These are phyloP conservation scores for Didymella arachidicola DNA, from an alignment of 2,329 filamentous ascomycete genomes.

Conservation along the genomic window DNA sequence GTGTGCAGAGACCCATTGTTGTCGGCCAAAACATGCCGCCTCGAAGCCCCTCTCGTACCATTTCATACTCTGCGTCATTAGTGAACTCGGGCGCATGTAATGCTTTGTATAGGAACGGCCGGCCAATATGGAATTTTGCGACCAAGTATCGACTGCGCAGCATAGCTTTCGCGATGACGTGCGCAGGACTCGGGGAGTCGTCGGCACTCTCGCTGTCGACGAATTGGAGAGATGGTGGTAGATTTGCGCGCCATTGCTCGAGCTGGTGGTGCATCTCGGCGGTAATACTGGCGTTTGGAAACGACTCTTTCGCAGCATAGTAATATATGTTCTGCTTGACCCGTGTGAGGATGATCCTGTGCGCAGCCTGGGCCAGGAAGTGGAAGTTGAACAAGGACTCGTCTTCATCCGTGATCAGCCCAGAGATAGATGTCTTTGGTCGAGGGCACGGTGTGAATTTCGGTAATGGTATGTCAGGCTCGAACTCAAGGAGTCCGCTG, in stretches of 20 bases:
- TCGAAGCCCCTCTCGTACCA: conserved; percentile 39
- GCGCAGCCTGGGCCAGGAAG: conserved; percentile 64
- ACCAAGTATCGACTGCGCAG: conserved; percentile 50
- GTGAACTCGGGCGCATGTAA: conserved; percentile 42
- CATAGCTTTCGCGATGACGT: conserved; percentile 51
- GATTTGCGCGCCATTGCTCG: conserved; percentile 62
- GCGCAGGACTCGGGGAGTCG: conserved; percentile 44
- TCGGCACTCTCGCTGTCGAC: conserved; percentile 45
- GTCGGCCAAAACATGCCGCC: conserved; percentile 51
- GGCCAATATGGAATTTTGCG: conserved; percentile 50
- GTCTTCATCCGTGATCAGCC: conserved; percentile 54
- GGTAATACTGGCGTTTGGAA: conserved; percentile 58
- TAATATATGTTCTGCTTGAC: conserved; percentile 61
- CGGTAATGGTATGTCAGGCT: conserved; percentile 62
- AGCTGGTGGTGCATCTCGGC: conserved; percentile 63
- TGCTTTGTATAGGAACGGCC: conserved; percentile 51
- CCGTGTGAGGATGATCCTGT: conserved; percentile 63
- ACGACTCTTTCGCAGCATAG: conserved; percentile 53
- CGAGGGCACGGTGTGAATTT: conserved; percentile 59
- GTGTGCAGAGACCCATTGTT: conserved; percentile 47
- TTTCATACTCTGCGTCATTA: conserved; percentile 44
- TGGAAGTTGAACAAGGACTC: conserved; percentile 65
- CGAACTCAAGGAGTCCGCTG: conserved; percentile 60
- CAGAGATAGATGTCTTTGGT: conserved; percentile 45
- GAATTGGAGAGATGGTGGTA: conserved; percentile 59